Evolutionary conservation across 192 early-diverging fungal species (phyloP), one percentile per base, ranked within the genome.

Genomic region (Backusella mclennaniae): DNA sequence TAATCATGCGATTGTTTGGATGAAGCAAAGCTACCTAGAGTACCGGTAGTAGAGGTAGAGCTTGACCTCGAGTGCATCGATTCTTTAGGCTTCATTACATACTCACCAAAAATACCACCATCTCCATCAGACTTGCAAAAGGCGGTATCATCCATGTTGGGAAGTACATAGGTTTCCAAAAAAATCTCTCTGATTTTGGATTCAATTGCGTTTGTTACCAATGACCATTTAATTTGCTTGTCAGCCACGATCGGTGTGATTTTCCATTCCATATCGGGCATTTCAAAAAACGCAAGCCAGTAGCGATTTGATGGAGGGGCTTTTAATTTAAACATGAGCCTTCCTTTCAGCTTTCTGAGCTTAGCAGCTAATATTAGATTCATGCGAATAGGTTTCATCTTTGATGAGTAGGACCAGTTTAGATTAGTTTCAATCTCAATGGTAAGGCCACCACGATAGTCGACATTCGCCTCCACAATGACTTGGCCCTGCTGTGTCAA

Each of bases 131-230:
- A 86, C n/a, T 87, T 79, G 85, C 94, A 96, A 80, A 98, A 96
- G 11, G 90, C 85, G 0, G 89, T 88, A 77, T 96, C 94, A 80
- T 98, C 96, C 91, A 98, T 93, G 73, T 96, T 92, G 1, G 96
- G 96, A 70, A 96, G 79, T 14, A 98, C 93, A 69, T 96, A 81
- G 11, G 91, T 91, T 66, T 92, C 91, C 14, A 90, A 85, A 53
- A 98, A 84, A 67, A 94, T 89, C 49, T 96, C 94, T 80, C 94
- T 89, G 44, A 98, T 90, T 76, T 95, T 89, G 41, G 89, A 85
- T 78, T 95, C 94, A 70, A 98, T 96, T 0, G 93, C 90, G 52
- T 91, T 91, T 35, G 95, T 89, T 5, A 98, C 89, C 67, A 92
- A 80, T 5, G 88, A 88, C 35, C 95, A 89, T 72, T 87, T 90